Conservation (phyloP, 495 filamentous ascomycete species). For the Xylaria bambusicola region DNA sequence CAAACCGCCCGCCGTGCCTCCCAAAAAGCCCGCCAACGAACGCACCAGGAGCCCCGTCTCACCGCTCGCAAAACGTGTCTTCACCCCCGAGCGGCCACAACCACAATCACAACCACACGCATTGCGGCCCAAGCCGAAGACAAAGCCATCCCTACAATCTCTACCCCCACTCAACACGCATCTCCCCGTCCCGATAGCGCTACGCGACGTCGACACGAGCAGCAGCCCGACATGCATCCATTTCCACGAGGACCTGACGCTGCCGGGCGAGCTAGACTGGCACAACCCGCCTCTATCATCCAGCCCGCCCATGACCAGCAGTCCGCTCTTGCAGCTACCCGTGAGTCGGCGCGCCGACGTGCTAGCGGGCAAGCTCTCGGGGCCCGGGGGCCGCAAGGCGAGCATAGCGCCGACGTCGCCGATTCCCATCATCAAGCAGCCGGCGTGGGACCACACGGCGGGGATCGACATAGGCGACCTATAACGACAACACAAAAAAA, state of each 20-base stretch:
- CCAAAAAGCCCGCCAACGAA: not conserved
- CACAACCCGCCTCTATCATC: not conserved
- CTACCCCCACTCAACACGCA: slow-evolving; percentile 7
- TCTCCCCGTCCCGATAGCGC: not conserved
- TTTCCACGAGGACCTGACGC: slow-evolving; percentile 13
- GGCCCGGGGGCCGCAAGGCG: not conserved
- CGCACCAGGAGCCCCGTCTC: not conserved
- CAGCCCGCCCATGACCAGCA: not conserved
- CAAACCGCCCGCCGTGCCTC: not conserved
- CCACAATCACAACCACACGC: not conserved
- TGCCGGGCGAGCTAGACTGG: slow-evolving; percentile 17
- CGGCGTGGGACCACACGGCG: slow-evolving; percentile 12
- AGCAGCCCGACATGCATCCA: slow-evolving; percentile 14
- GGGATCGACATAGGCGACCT: not conserved
- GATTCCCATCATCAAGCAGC: slow-evolving; percentile 6
- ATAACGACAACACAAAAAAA: too few species aligned
- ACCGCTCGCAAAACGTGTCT: not conserved
- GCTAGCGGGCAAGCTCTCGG: slow-evolving; percentile 6
- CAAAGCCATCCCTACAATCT: not conserved
- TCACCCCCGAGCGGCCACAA: not conserved
- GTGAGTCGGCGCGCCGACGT: slow-evolving; percentile 1
- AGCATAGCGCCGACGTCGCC: slow-evolving; percentile 8
- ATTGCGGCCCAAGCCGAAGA: not conserved
- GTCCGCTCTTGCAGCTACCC: not conserved
- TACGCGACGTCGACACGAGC: slow-evolving; percentile 6